Evolutionary conservation across 2,329 filamentous ascomycete species (phyloP), one percentile per base, ranked within the genome.

Genomic region (Sporothrix globosa): DNA sequence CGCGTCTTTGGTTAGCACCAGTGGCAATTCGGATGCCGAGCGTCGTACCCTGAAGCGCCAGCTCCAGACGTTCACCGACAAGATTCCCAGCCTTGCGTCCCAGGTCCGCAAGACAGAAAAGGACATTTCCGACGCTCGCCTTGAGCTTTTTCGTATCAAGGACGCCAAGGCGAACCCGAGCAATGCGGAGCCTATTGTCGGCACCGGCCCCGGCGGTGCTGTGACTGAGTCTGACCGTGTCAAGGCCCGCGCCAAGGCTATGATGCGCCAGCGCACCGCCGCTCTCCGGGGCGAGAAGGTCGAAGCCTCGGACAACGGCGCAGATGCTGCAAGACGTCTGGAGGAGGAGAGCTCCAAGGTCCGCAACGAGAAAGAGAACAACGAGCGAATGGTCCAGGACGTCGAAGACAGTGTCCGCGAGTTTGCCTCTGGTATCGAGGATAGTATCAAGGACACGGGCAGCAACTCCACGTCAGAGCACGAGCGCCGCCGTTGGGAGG

Each of bases 251-350:
- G 95, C 96, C 44, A 97, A 94, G 82, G 95, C 95, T 52, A 97
- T 97, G 89, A 99, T 99, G 96, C 95, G 98, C 82, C 94, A 97
- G 77, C 91, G 96, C 72, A 94, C 96, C 75, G 96, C 96, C 70
- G 95, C 96, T 21, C 83, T 99, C 73, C 93, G 93, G 27, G 96
- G 96, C 70, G 93, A 91, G 80, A 93, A 94, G 77, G 83, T 90
- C 61, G 89, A 92, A 50, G 80, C 83, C 2, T 83, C 82, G 60
- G 87, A 90, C 72, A 92, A 96, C 74, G 91, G 94, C 73, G 85
- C 87, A 34, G 92, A 92, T 73, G 92, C 92, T 3, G 90, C 93
- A 61, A 92, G 93, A 81, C 89, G 96, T 46, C 81, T 98, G 19
- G 96, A 98, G 79, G 92, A 96, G 75, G 95, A 99, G 81, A 96